phyloP scores from a whole-genome alignment of 1,284 basidiomycete genomes.

The Rhodotorula sp. region DNA sequence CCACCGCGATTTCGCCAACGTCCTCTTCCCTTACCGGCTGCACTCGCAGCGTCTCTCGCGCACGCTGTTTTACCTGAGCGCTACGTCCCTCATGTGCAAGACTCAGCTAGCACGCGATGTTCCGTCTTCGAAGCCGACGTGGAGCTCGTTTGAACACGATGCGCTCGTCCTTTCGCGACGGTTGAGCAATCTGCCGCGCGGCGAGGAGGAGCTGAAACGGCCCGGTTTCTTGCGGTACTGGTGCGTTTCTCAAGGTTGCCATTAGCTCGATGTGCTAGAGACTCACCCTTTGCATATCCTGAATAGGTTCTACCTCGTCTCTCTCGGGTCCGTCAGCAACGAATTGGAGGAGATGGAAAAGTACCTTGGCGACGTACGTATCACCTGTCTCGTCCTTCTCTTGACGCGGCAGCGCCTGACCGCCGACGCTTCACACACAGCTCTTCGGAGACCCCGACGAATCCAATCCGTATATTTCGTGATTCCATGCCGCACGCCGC shows the following conservation, averaged over 20 bases:
- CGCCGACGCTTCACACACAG: not conserved
- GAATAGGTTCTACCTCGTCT: conserved; percentile 30
- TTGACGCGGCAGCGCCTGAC: not conserved
- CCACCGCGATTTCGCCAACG: conserved; percentile 32
- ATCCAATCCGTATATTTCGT: conserved; percentile 22
- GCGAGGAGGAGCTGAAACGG: conserved; percentile 28
- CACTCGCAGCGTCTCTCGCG: conserved; percentile 35
- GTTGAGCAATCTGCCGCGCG: conserved; percentile 25
- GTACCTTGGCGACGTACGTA: conserved; percentile 24
- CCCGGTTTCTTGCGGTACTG: conserved; percentile 35
- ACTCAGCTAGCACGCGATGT: conserved; percentile 35
- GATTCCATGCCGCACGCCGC: not conserved
- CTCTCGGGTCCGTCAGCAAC: conserved; percentile 27
- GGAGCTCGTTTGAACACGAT: conserved; percentile 33
- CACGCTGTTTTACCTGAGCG: conserved; percentile 33
- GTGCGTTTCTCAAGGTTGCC: not conserved
- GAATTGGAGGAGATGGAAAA: conserved; percentile 34
- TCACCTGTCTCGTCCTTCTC: too few species aligned
- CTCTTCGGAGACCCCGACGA: conserved; percentile 32
- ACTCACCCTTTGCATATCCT: not conserved
- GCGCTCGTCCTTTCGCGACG: conserved; percentile 29
- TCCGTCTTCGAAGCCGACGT: conserved; percentile 30
- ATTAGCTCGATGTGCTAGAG: not conserved
- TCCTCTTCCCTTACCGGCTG: conserved; percentile 36
- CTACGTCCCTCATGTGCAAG: conserved; percentile 29